Conservation (phyloP, 2,329 filamentous ascomycete species). For the Periconia sp. region DNA sequence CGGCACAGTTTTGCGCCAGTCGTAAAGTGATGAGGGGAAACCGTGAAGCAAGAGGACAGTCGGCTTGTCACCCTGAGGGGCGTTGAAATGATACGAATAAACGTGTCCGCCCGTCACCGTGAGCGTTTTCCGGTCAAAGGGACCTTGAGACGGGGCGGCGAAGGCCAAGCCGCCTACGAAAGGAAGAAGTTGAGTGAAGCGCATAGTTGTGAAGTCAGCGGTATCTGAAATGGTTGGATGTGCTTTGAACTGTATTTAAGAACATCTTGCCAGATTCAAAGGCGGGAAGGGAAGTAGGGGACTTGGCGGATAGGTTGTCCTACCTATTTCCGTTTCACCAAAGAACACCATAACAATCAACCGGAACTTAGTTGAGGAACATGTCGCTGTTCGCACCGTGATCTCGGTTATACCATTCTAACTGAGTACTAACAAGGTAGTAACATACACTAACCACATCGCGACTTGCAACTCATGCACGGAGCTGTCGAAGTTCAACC, state of each 20-base stretch:
- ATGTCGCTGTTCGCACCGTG: too few relatives aligned
- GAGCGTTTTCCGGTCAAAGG: not conserved
- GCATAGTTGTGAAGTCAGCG: not conserved
- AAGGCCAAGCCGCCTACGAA: not conserved
- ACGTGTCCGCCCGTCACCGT: not conserved
- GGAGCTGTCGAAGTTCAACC: too few relatives aligned
- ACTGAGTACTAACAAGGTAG: too few relatives aligned
- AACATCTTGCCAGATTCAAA: too few relatives aligned
- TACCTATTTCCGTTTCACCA: too few relatives aligned
- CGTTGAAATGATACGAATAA: not conserved
- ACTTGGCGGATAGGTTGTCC: too few relatives aligned
- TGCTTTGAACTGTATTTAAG: not conserved
- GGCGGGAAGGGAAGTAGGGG: too few relatives aligned
- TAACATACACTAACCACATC: too few relatives aligned
- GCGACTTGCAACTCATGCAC: too few relatives aligned
- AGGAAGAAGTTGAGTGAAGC: not conserved
- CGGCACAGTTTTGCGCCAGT: slow-evolving; percentile 63
- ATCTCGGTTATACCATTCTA: too few relatives aligned
- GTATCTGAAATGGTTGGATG: not conserved
- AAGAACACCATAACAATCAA: too few relatives aligned
- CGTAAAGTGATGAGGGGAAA: slow-evolving; percentile 65
- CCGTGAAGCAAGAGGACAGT: slow-evolving; percentile 59
- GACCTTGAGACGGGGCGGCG: not conserved
- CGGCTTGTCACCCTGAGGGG: slow-evolving; percentile 40
- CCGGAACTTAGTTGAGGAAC: too few relatives aligned